Evolutionary conservation across 345 rosid genomes (phyloP).

Genomic region (Erodium maritimum): DNA sequence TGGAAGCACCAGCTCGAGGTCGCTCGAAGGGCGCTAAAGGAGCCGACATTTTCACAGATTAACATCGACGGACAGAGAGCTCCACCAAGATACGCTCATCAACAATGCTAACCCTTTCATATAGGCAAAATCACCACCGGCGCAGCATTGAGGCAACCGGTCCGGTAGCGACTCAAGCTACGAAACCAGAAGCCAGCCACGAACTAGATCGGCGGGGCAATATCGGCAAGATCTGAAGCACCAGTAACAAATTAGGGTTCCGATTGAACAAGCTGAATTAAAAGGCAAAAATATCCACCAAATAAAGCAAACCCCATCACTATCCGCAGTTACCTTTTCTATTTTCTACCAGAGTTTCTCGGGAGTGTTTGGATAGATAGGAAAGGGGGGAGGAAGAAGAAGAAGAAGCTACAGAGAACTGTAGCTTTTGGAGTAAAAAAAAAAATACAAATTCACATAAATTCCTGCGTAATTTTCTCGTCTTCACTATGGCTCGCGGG

Average conservation of each 20-base stretch:
- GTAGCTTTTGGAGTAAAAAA: background rate
- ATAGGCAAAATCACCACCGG: background rate
- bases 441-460: no score
- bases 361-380: background rate
- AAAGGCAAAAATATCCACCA: background rate
- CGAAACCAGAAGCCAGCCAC: background rate
- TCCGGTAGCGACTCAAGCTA: no score
- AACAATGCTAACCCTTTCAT: conserved; percentile 3
- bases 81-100: background rate
- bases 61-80: background rate
- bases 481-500: background rate
- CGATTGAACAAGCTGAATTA: background rate
- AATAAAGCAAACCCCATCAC: background rate
- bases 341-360: background rate
- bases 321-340: background rate
- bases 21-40: conserved; percentile 72
- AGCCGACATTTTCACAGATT: conserved; percentile 52
- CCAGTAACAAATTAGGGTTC: background rate
- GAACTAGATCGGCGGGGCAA: no score
- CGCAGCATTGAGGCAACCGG: no score
- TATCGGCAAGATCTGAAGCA: background rate
- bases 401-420: background rate
- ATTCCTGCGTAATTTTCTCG: no score
- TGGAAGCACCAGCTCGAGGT: conserved; percentile 42
- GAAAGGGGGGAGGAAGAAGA: no score